A percentile compares a stretch with the other conserved stretches of the same genome.
These are phyloP conservation scores for Candida silvicultrix DNA, from an alignment of 805 yeast species.

Conservation along the genomic window DNA sequence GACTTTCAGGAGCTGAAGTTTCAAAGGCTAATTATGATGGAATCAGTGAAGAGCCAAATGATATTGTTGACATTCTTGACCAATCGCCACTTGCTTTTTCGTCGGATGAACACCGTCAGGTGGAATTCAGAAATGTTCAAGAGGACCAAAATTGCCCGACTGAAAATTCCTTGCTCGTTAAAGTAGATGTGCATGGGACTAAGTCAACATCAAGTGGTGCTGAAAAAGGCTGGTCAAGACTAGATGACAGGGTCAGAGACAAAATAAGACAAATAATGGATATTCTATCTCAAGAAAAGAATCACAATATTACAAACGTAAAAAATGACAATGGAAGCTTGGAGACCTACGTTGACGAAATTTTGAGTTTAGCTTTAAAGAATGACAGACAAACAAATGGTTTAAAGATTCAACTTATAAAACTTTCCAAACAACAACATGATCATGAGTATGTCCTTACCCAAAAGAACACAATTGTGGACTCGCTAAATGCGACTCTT, in stretches of 20 bases:
- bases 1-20: neutral
- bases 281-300: neutral
- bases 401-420: slow-evolving; percentile 2
- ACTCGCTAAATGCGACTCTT: neutral
- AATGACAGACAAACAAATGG: neutral
- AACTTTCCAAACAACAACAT: slow-evolving; percentile 3
- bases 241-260: neutral
- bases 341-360: neutral
- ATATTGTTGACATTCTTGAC: slow-evolving; percentile 20
- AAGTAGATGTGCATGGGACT: neutral
- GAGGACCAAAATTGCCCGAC: neutral
- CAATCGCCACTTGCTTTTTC: slow-evolving; percentile 15
- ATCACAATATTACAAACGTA: neutral
- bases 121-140: neutral
- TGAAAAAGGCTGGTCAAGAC: neutral
- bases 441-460: neutral
- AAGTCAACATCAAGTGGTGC: neutral
- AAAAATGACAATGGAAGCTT: neutral
- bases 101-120: neutral
- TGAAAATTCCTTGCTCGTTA: neutral
- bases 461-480: neutral
- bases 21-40: neutral
- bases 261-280: neutral
- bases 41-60: slow-evolving; percentile 14
- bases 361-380: neutral